Evolutionary conservation across 1,139 yeast genomes (phyloP).

Genomic region (Geotrichum australiense): DNA sequence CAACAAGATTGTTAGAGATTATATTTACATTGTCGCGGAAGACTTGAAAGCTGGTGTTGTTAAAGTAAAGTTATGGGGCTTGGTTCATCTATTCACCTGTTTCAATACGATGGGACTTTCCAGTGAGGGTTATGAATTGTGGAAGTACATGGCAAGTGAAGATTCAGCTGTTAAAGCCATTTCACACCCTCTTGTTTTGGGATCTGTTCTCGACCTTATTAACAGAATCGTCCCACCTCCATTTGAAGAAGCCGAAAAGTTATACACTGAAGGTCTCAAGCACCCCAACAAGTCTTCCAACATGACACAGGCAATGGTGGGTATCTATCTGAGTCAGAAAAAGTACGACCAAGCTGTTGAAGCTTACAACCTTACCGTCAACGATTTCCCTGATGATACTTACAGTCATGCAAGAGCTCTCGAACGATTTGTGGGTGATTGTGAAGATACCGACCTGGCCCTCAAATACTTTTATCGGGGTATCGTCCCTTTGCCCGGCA

Average conservation of each 20-base stretch:
- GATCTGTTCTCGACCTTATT: slow-evolving; percentile 64
- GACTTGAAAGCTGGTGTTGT: slow-evolving; percentile 43
- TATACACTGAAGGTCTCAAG: slow-evolving; percentile 41
- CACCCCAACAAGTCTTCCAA: slow-evolving; percentile 37
- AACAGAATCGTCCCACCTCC: slow-evolving; percentile 51
- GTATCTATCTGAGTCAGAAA: slow-evolving; percentile 50
- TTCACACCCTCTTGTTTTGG: slow-evolving; percentile 54
- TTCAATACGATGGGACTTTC: slow-evolving; percentile 48
- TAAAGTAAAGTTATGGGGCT: slow-evolving; percentile 44
- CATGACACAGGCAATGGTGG: slow-evolving; percentile 52
- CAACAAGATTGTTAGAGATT: slow-evolving; percentile 15
- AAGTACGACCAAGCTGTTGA: slow-evolving; percentile 46
- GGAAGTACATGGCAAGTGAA: slow-evolving; percentile 31
- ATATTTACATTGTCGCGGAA: slow-evolving; percentile 34
- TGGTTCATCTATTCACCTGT: slow-evolving; percentile 52
- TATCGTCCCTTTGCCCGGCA: slow-evolving; percentile 49
- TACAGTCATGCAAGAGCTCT: slow-evolving; percentile 60
- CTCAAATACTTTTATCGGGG: slow-evolving; percentile 70
- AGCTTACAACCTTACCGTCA: slow-evolving; percentile 41
- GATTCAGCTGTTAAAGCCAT: slow-evolving; percentile 12
- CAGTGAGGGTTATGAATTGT: slow-evolving; percentile 47
- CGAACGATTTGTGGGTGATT: slow-evolving; percentile 72
- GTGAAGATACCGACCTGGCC: slow-evolving; percentile 67
- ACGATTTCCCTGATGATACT: slow-evolving; percentile 30
- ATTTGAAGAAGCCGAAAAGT: slow-evolving; percentile 51